phyloP scores from a whole-genome alignment of 352 stramenopile genomes.

The Aphanomyces cochlioides region DNA sequence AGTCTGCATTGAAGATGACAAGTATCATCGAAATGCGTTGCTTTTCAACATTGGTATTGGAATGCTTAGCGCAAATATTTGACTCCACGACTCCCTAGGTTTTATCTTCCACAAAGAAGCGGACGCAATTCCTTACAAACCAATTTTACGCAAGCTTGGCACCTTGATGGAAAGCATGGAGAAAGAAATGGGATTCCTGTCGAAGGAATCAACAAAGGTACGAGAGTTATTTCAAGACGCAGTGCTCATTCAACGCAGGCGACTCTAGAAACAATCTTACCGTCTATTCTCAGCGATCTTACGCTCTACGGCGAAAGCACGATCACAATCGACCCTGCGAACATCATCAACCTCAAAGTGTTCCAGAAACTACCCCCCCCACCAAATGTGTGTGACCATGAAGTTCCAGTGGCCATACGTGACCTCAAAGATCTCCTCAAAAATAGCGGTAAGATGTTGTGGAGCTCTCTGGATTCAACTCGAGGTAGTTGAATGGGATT shows the following conservation, averaged over 20 bases:
- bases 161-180: constrained; percentile 84
- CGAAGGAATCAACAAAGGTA: constrained; percentile 36
- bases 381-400: constrained; percentile 67
- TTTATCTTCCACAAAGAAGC: constrained; percentile 82
- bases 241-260: constrained; percentile 36
- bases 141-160: constrained; percentile 82
- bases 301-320: constrained; percentile 73
- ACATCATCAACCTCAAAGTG: constrained; percentile 86
- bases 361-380: constrained; percentile 74
- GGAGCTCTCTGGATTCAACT: constrained; percentile 1
- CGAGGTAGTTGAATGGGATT: constrained; percentile 70
- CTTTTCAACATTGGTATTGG: constrained; percentile 78
- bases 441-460: constrained; percentile 57
- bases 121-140: constrained; percentile 71
- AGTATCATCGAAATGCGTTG: constrained; percentile 86
- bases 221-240: constrained; percentile 17
- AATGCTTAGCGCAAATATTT: background rate
- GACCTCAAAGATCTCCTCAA: constrained; percentile 66
- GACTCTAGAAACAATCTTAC: constrained; percentile 58
- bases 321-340: constrained; percentile 74
- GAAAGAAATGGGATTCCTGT: constrained; percentile 80
- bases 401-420: constrained; percentile 78
- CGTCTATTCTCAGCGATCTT: constrained; percentile 67
- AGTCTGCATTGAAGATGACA: constrained; percentile 85
- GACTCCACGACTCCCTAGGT: constrained; percentile 29